Percentiles rank a stretch among this genome's conserved stretches.
Evolutionary conservation across 805 yeast species (phyloP).

Genomic region (Nakazawaea sp.): DNA sequence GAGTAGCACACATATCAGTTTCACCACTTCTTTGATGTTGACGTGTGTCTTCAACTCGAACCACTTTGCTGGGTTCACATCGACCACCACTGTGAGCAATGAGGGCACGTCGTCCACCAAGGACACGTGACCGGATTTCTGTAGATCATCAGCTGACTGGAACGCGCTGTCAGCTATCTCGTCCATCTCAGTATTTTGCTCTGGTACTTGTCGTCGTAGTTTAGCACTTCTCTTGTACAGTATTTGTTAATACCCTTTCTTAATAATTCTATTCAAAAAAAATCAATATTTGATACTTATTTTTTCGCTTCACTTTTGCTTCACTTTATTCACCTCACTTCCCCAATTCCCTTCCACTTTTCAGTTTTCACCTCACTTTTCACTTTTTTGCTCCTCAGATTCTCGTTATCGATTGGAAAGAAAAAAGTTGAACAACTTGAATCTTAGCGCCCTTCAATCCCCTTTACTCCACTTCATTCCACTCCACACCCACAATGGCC

Average conservation of each 20-base stretch:
- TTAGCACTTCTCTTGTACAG: too few species aligned
- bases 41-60: slow-evolving; percentile 34
- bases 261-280: too few species aligned
- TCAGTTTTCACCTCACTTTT: slow-evolving; percentile 1
- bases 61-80: slow-evolving; percentile 73
- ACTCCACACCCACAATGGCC: background rate
- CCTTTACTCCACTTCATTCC: too few species aligned
- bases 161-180: slow-evolving; percentile 60
- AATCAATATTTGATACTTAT: background rate
- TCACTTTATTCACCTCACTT: background rate
- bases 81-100: slow-evolving; percentile 69
- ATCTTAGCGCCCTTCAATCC: too few species aligned
- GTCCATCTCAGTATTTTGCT: slow-evolving; percentile 38
- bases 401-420: too few species aligned
- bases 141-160: slow-evolving; percentile 12
- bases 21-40: slow-evolving; percentile 51
- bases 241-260: too few species aligned
- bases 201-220: too few species aligned
- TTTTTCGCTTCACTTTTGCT: background rate
- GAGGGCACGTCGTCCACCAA: slow-evolving; percentile 68
- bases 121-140: slow-evolving; percentile 13
- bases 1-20: slow-evolving; percentile 64
- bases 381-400: background rate
- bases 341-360: too few species aligned
- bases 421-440: background rate